Percentiles rank a stretch among this genome's conserved stretches.
These are phyloP conservation scores for Sugiyamaella paludigena DNA, from an alignment of 1,139 yeast species.

Conservation along the genomic window DNA sequence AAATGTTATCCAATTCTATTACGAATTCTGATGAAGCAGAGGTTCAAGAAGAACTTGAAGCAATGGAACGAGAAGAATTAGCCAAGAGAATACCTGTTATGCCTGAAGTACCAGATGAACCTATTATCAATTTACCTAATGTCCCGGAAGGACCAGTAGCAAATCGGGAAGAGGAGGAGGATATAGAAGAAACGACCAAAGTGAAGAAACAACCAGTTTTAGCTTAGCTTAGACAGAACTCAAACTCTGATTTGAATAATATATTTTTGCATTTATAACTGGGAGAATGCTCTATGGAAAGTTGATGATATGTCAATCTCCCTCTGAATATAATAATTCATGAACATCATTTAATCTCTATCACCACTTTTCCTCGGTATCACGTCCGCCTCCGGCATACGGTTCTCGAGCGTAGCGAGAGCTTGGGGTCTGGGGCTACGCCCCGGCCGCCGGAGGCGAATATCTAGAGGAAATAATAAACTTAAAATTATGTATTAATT, in stretches of 20 bases:
- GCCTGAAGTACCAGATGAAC: constrained; percentile 27
- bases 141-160: constrained; percentile 31
- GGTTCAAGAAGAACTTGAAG: constrained; percentile 61
- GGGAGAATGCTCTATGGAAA: too few species aligned
- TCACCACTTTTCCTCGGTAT: too few species aligned
- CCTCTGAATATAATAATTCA: too few species aligned
- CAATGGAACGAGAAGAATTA: constrained; percentile 47
- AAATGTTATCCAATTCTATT: constrained; percentile 46
- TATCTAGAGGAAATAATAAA: too few species aligned
- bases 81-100: constrained; percentile 25
- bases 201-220: constrained; percentile 15
- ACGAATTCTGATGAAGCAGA: constrained; percentile 60
- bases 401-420: not conserved
- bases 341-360: too few species aligned
- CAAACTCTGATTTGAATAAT: too few species aligned
- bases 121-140: constrained; percentile 17
- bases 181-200: not conserved
- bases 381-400: not conserved
- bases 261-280: not conserved
- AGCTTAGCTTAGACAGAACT: constrained; percentile 13
- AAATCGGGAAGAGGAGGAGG: constrained; percentile 24
- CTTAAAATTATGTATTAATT: too few species aligned
- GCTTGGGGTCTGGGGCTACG: constrained; percentile 6
- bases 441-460: constrained; percentile 9
- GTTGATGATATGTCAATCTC: too few species aligned